Base-by-base conservation (phyloP, 2,329 filamentous ascomycete genomes). In the Talaromyces atroroseus region DNA sequence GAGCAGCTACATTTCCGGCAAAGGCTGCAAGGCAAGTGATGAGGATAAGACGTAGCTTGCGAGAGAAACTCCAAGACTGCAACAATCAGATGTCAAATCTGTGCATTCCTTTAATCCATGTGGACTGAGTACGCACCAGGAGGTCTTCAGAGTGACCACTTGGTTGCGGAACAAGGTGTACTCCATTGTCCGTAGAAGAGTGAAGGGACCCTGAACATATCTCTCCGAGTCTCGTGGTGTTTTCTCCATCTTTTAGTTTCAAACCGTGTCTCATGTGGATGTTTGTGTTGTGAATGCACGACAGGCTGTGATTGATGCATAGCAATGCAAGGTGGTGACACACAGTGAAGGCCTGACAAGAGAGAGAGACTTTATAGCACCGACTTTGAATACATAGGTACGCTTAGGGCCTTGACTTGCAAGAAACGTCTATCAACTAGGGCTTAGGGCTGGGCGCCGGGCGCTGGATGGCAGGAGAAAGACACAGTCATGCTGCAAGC, bases 81-180 rank as follows among this genome's bases (percentile, higher is more conserved):
- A n/a, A n/a, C 8, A 68, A 26, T 51, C 51, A 14, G 62, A 38
- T 1, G 65, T 52, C 71, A 71, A 74, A 48, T 74, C 74, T 29
- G 26, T 29, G 26, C 8, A 29, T 5, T 29, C n/a, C 26, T 29
- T 29, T 29, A 4, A 4, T 8, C 26, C 71, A 40, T 16, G 36
- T 40, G 71, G 49, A 47, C 8, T n/a, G 34, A 3, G 42, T 36
- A 60, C 62, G 59, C 66, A 72, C 70, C 60, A 73, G 56, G 36
- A 71, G 71, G 57, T 73, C 71, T 16, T 62, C 57, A 20, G 68
- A 62, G 49, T 71, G 64, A 54, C 63, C 60, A 53, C 65, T 70
- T 7, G 71, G 70, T n/a, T 61, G 63, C 6, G 71, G 74, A 32
- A 76, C 48, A 21, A 49, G 26, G 26, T 46, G 21, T 16, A 46